Conservation (phyloP, 208 protist genomes). For the Acanthamoeba triangularis region DNA sequence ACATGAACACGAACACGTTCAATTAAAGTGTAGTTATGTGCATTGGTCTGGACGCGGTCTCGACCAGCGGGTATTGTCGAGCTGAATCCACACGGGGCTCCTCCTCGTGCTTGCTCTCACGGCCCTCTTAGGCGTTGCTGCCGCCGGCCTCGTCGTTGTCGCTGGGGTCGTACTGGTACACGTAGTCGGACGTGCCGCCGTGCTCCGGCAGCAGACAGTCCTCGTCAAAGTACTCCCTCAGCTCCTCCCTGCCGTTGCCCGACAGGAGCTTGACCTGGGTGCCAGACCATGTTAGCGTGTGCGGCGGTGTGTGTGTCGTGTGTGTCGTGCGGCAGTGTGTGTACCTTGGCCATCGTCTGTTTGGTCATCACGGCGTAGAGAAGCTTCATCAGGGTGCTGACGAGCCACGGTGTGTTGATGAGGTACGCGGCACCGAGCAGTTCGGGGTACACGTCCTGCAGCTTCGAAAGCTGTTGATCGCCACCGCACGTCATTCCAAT, state of each 20-base stretch:
- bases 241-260: background rate
- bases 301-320: background rate
- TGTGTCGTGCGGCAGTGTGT: background rate
- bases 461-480: background rate
- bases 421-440: background rate
- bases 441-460: conserved; percentile 2
- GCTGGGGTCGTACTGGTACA: background rate
- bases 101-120: too few species aligned
- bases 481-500: background rate
- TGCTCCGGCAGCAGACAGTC: conserved; percentile 46
- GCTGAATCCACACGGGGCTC: background rate
- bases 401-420: conserved; percentile 40
- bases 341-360: conserved; percentile 39
- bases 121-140: background rate
- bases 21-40: background rate
- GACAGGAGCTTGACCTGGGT: background rate
- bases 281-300: background rate
- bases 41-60: background rate
- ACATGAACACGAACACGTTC: too few species aligned
- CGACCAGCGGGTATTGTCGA: too few species aligned
- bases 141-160: background rate
- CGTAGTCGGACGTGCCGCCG: conserved; percentile 24
- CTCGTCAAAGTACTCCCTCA: conserved; percentile 13
- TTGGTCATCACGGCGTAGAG: conserved; percentile 38
- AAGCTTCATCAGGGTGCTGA: conserved; percentile 35